These are phyloP conservation scores for Ogataea pilisensis DNA, from an alignment of 805 yeast species.

Conservation along the genomic window DNA sequence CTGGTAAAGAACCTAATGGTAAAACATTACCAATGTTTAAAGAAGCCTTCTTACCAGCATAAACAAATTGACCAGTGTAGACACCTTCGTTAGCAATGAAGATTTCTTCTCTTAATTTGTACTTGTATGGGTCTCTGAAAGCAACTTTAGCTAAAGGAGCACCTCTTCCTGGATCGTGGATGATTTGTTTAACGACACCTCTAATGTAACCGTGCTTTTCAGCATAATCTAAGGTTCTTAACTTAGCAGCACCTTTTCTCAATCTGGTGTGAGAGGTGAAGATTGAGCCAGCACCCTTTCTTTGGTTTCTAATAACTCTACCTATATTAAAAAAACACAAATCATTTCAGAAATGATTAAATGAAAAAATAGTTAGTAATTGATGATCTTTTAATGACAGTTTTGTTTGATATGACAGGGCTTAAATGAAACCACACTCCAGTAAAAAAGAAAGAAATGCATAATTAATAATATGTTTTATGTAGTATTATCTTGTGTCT, in stretches of 20 bases:
- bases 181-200: constrained; percentile 97
- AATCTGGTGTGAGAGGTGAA: constrained; percentile 99
- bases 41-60: constrained; percentile 98
- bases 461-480: too few relatives aligned
- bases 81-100: constrained; percentile 99
- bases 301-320: constrained; percentile 99
- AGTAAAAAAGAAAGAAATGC: too few relatives aligned
- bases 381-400: background rate
- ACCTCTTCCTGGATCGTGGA: constrained; percentile 99
- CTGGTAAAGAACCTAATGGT: constrained; percentile 96
- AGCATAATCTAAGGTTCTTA: constrained; percentile 98
- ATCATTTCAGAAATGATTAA: too few relatives aligned
- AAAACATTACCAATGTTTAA: constrained; percentile 95
- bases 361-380: background rate
- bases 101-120: constrained; percentile 96
- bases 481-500: too few relatives aligned
- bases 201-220: constrained; percentile 99
- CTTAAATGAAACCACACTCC: too few relatives aligned
- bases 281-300: constrained; percentile 99
- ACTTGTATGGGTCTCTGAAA: constrained; percentile 99
- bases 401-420: background rate
- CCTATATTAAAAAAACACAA: constrained; percentile 41
- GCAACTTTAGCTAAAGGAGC: constrained; percentile 99
- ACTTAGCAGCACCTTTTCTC: constrained; percentile 99
- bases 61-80: constrained; percentile 98